Evolutionary conservation across 139 green algal species (phyloP).

Genomic region (Picochlorum sp.): DNA sequence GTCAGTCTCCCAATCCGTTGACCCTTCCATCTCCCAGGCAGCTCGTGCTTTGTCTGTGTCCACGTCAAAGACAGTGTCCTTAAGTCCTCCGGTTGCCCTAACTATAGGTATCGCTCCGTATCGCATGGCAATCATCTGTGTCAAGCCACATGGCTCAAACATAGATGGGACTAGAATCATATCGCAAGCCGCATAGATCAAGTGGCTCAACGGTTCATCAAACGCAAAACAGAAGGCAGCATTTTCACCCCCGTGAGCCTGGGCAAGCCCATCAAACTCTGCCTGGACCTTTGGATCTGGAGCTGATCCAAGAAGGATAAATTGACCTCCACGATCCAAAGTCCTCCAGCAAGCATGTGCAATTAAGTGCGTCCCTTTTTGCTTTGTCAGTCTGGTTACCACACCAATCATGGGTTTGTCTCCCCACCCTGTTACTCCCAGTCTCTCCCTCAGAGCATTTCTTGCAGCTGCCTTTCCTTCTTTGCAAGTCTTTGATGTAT

Average conservation of each 20-base stretch:
- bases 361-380: slow-evolving; percentile 99
- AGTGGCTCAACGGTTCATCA: slow-evolving; percentile 68
- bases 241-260: slow-evolving; percentile 31
- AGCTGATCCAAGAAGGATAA: slow-evolving; percentile 92
- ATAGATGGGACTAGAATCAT: slow-evolving; percentile 94
- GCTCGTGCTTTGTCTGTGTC: slow-evolving; percentile 49
- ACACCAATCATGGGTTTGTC: slow-evolving; percentile 68
- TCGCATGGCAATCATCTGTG: slow-evolving; percentile 92
- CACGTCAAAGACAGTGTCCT: slow-evolving; percentile 66
- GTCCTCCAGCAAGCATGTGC: slow-evolving; percentile 81
- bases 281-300: slow-evolving; percentile 63
- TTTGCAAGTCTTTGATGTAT: slow-evolving; percentile 20
- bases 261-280: slow-evolving; percentile 30
- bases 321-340: slow-evolving; percentile 82
- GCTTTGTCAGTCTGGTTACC: slow-evolving; percentile 70
- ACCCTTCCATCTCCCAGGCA: slow-evolving; percentile 72
- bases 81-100: slow-evolving; percentile 78
- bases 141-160: slow-evolving; percentile 87
- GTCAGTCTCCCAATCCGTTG: slow-evolving; percentile 50
- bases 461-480: slow-evolving; percentile 57
- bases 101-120: slow-evolving; percentile 81
- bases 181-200: slow-evolving; percentile 77
- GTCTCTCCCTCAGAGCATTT: slow-evolving; percentile 40
- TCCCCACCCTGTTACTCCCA: slow-evolving; percentile 44
- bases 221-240: slow-evolving; percentile 58